Percentiles rank a stretch among this genome's conserved stretches.
phyloP scores from a whole-genome alignment of 768 basidiomycete genomes.

The Suillus subluteus region DNA sequence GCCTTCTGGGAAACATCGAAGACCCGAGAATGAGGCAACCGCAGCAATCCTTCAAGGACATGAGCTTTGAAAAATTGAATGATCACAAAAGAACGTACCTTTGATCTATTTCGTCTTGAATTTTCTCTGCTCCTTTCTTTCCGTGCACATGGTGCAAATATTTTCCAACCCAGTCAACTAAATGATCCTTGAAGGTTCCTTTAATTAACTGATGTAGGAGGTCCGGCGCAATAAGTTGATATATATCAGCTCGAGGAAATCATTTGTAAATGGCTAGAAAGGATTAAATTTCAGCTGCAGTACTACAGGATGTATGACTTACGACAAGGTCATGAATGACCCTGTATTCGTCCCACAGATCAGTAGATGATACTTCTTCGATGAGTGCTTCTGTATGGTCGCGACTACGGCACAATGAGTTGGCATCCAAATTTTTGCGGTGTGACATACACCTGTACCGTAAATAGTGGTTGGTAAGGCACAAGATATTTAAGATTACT shows the following conservation, averaged over 20 bases:
- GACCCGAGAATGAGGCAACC: not conserved
- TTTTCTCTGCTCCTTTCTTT: not conserved
- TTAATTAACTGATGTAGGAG: not conserved
- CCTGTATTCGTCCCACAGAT: not conserved
- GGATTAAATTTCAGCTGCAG: too few species aligned
- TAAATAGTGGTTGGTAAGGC: too few species aligned
- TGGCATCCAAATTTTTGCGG: conserved; percentile 26
- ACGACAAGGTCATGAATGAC: not conserved
- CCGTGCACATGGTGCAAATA: not conserved
- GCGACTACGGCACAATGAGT: conserved; percentile 16
- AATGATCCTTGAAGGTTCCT: not conserved
- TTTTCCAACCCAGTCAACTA: not conserved
- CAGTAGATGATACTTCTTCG: not conserved
- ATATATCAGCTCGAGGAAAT: not conserved
- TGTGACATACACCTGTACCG: conserved; percentile 29
- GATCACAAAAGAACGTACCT: accelerated
- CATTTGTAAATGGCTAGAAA: not conserved
- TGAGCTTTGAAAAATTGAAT: not conserved
- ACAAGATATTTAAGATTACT: too few species aligned
- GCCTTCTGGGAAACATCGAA: not conserved
- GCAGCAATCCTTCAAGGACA: not conserved
- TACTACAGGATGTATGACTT: too few species aligned
- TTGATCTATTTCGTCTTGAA: not conserved
- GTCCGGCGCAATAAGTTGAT: not conserved
- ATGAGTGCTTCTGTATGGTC: conserved; percentile 26